A percentile compares a stretch with the other conserved stretches of the same genome.
phyloP scores from a whole-genome alignment of 805 yeast species.

The Clavispora asparagi region DNA sequence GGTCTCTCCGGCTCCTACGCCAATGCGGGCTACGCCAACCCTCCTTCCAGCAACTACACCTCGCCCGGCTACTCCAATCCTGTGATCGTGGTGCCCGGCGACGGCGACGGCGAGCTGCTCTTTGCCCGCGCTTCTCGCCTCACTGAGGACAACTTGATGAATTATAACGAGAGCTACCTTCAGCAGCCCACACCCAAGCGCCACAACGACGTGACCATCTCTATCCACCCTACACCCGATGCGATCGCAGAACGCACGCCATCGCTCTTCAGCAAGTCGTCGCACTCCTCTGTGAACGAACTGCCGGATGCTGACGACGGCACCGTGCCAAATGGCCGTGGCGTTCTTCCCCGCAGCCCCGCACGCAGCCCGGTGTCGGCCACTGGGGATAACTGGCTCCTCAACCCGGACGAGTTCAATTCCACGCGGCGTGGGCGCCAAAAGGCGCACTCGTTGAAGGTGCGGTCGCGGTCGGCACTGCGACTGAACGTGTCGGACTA shows the following conservation, averaged over 20 bases:
- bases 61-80: neutral
- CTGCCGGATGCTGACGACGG: conserved; percentile 23
- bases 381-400: conserved; percentile 9
- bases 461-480: conserved; percentile 27
- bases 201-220: conserved; percentile 11
- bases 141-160: conserved; percentile 15
- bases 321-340: neutral
- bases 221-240: conserved; percentile 21
- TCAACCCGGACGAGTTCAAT: conserved; percentile 35
- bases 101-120: no score
- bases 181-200: neutral
- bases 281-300: conserved; percentile 27
- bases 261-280: conserved; percentile 51
- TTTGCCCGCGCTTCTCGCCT: conserved; percentile 3
- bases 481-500: conserved; percentile 4
- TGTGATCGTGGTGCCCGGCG: neutral
- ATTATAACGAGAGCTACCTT: conserved; percentile 9
- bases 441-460: conserved; percentile 21
- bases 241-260: conserved; percentile 43
- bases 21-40: neutral
- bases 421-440: conserved; percentile 40
- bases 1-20: no score
- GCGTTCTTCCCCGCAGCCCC: conserved; percentile 1
- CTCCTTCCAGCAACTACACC: neutral
- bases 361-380: conserved; percentile 13